Percentiles rank a stretch among this genome's conserved stretches.
Evolutionary conservation across 2,329 filamentous ascomycete species (phyloP).

Genomic region (Ascochyta fabae): DNA sequence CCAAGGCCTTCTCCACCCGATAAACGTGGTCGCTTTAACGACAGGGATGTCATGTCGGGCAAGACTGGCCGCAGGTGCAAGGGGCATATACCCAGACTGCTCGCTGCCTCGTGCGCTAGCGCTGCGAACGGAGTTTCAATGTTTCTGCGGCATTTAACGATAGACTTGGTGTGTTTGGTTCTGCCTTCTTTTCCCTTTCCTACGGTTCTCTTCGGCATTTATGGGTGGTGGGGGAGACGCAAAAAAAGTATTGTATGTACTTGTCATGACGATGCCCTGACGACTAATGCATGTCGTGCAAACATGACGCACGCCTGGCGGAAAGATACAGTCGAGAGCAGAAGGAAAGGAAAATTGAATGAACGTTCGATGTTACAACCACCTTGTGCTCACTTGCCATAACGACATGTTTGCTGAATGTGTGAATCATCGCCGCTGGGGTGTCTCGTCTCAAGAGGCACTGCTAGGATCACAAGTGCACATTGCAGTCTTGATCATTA

Average conservation of each 20-base stretch:
- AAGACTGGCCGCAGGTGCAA: constrained; percentile 37
- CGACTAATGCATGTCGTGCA: constrained; percentile 35
- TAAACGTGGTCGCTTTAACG: constrained; percentile 55
- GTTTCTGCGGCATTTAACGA: constrained; percentile 43
- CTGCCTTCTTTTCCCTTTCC: constrained; percentile 29
- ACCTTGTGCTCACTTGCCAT: not conserved
- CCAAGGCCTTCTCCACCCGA: constrained; percentile 95
- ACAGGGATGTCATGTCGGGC: constrained; percentile 22
- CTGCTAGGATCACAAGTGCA: not conserved
- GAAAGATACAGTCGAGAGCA: constrained; percentile 22
- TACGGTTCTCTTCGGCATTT: constrained; percentile 34
- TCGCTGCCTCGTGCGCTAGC: constrained; percentile 21
- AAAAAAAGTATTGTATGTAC: constrained; percentile 40
- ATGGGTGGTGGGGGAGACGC: constrained; percentile 20
- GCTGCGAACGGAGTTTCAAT: constrained; percentile 39
- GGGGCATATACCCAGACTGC: constrained; percentile 35
- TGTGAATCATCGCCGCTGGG: not conserved
- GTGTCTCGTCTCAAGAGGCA: too few species aligned
- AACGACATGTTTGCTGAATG: not conserved
- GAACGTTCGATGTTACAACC: constrained; percentile 19
- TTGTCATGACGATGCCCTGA: constrained; percentile 40
- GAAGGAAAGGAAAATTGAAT: constrained; percentile 23
- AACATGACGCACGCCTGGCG: constrained; percentile 28
- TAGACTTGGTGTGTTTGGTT: constrained; percentile 45
- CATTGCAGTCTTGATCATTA: not conserved